These are phyloP conservation scores for Entomortierella chlamydospora DNA, from an alignment of 192 early-diverging fungal species.

Conservation along the genomic window DNA sequence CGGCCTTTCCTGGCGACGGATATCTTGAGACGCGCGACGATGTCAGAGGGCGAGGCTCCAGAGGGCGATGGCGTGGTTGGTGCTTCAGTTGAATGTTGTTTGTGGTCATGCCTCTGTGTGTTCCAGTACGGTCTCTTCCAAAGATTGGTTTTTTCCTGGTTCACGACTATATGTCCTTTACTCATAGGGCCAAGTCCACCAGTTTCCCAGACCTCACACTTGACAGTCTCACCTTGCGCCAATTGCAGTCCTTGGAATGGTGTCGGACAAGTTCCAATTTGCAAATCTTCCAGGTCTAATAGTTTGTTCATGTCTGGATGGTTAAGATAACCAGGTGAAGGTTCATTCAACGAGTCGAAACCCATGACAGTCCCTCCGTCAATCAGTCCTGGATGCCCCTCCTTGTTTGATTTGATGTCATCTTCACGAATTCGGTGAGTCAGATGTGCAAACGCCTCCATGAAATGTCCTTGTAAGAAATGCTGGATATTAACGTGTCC, in stretches of 20 bases:
- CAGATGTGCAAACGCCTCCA: conserved; percentile 56
- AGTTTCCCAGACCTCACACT: conserved; percentile 61
- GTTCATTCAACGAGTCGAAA: conserved; percentile 68
- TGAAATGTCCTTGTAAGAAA: conserved; percentile 63
- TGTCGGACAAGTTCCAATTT: conserved; percentile 64
- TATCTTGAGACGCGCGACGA: conserved; percentile 30
- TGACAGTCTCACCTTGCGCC: conserved; percentile 55
- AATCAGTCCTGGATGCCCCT: not conserved
- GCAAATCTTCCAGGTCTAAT: conserved; percentile 55
- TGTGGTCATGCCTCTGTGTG: not conserved
- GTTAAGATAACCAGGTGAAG: conserved; percentile 60
- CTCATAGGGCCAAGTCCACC: conserved; percentile 59
- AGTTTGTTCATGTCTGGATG: conserved; percentile 56
- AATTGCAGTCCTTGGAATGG: conserved; percentile 60
- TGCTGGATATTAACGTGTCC: conserved; percentile 62
- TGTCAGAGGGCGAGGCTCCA: conserved; percentile 11
- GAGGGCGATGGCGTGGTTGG: conserved; percentile 20
- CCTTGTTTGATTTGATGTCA: conserved; percentile 12
- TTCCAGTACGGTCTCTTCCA: conserved; percentile 48
- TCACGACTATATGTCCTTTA: conserved; percentile 51
- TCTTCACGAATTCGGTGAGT: conserved; percentile 46
- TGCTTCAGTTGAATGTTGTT: not conserved
- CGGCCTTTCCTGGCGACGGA: not conserved
- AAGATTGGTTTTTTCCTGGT: conserved; percentile 41
- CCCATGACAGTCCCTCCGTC: conserved; percentile 57